phyloP scores from a whole-genome alignment of 2,329 filamentous ascomycete species.

The Venturiaceae sp. region DNA sequence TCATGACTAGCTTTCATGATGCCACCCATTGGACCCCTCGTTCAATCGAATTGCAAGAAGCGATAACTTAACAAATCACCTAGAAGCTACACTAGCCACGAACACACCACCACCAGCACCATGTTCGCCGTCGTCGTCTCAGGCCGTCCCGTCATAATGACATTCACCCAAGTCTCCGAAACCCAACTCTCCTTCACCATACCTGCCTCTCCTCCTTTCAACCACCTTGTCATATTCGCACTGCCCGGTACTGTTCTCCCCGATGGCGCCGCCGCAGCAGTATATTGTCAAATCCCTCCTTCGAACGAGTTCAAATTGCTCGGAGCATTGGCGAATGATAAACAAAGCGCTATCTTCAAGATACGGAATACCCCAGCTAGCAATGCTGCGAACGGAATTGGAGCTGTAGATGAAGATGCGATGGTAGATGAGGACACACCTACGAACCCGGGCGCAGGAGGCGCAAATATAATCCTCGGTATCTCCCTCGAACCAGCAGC shows the following conservation, averaged over 20 bases:
- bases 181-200: constrained; percentile 61
- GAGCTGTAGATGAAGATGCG: constrained; percentile 30
- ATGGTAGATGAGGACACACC: constrained; percentile 32
- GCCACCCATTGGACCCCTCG: background rate
- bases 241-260: constrained; percentile 70
- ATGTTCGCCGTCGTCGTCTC: constrained; percentile 56
- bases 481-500: constrained; percentile 70
- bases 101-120: background rate
- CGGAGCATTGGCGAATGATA: constrained; percentile 80
- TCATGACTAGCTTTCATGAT: background rate
- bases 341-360: constrained; percentile 88
- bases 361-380: constrained; percentile 39
- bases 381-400: constrained; percentile 16
- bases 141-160: constrained; percentile 49
- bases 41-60: background rate
- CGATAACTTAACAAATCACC: background rate
- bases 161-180: constrained; percentile 43
- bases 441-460: constrained; percentile 9
- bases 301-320: constrained; percentile 66
- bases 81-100: background rate
- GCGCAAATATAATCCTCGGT: constrained; percentile 54
- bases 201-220: constrained; percentile 48
- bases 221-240: constrained; percentile 80
- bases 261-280: constrained; percentile 68
- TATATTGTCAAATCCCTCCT: constrained; percentile 70